Evolutionary conservation across 257 asterid genomes (phyloP).

Genomic region (Craterostigma plantagineum): DNA sequence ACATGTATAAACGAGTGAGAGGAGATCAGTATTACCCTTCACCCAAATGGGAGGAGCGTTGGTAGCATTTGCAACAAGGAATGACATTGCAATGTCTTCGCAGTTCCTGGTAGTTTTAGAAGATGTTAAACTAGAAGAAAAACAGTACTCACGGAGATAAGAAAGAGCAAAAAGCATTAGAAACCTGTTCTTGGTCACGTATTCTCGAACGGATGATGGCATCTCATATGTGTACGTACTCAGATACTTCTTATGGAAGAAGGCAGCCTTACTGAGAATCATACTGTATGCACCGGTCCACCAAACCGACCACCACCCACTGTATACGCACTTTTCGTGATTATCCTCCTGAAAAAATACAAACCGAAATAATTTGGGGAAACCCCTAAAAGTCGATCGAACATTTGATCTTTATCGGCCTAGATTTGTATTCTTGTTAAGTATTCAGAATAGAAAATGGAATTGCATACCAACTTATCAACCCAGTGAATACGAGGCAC

Average conservation of each 20-base stretch:
- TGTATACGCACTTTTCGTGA: slow-evolving; percentile 13
- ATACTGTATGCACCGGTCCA: slow-evolving; percentile 52
- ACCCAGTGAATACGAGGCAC: slow-evolving; percentile 80
- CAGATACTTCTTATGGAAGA: slow-evolving; percentile 37
- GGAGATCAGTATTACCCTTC: slow-evolving; percentile 38
- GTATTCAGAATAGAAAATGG: slow-evolving; percentile 26
- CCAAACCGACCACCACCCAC: slow-evolving; percentile 79
- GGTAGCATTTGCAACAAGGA: slow-evolving; percentile 75
- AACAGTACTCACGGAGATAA: background rate
- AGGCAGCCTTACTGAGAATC: slow-evolving; percentile 59
- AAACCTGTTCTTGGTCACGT: slow-evolving; percentile 32
- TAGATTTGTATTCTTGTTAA: slow-evolving; percentile 9
- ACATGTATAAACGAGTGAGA: no score
- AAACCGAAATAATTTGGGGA: background rate
- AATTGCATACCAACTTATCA: slow-evolving; percentile 36
- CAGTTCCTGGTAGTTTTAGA: slow-evolving; percentile 35
- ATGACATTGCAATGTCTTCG: slow-evolving; percentile 89
- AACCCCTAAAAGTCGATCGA: no score
- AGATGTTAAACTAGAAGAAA: slow-evolving; percentile 4
- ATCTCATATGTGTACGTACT: slow-evolving; percentile 30
- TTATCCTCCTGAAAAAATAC: background rate
- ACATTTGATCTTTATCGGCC: no score
- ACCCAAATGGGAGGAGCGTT: slow-evolving; percentile 85
- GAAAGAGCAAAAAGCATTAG: slow-evolving; percentile 1
- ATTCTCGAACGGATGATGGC: slow-evolving; percentile 39